A percentile compares a stretch with the other conserved stretches of the same genome.
Conservation (phyloP, 306 rosid species). For the Vigna trinervia region DNA sequence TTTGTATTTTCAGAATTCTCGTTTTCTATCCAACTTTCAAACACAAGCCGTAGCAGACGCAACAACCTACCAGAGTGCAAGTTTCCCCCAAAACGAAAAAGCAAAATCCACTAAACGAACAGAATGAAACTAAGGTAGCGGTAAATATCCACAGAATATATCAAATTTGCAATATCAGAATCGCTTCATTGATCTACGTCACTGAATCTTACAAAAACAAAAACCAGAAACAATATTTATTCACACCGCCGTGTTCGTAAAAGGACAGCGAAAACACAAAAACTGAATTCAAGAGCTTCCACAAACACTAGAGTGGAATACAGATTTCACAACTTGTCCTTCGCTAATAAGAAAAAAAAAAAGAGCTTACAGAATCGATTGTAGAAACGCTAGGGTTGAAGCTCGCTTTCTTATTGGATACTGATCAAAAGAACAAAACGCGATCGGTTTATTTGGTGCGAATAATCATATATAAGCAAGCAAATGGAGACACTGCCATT, state of each 20-base stretch:
- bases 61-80: conserved; percentile 18
- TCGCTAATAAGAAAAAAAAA: background rate
- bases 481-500: conserved; percentile 2
- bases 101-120: conserved; percentile 8
- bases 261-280: background rate
- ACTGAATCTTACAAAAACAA: conserved; percentile 32
- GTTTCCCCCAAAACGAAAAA: conserved; percentile 13
- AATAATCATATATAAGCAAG: conserved; percentile 19
- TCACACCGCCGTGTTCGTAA: background rate
- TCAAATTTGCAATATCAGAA: conserved; percentile 22
- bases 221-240: conserved; percentile 8
- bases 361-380: conserved; percentile 34
- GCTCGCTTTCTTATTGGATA: conserved; percentile 35
- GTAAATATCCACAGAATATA: background rate
- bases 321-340: background rate
- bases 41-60: conserved; percentile 12
- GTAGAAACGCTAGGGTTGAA: conserved; percentile 21
- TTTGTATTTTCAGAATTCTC: conserved; percentile 1
- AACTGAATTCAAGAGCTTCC: conserved; percentile 25
- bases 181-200: conserved; percentile 28
- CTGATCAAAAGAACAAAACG: conserved; percentile 45
- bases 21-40: conserved; percentile 1
- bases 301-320: conserved; percentile 9
- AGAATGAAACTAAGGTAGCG: background rate
- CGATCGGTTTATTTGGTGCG: conserved; percentile 22